Conservation (phyloP, 495 filamentous ascomycete genomes). For the Podospora bellae-mahoneyi region DNA sequence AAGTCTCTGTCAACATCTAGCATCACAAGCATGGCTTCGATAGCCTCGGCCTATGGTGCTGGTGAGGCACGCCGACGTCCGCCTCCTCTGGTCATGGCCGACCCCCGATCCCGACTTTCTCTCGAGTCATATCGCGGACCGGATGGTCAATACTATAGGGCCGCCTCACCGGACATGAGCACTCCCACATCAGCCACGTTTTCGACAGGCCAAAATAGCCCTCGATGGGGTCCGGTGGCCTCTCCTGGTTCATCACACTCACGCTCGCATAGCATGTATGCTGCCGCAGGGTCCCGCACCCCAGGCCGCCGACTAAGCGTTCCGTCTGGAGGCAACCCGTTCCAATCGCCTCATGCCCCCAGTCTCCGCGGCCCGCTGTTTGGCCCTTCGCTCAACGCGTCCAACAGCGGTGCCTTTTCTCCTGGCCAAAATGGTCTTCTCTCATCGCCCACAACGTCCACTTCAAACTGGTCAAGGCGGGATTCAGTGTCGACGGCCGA, state of each 20-base stretch:
- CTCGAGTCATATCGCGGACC: conserved; percentile 58
- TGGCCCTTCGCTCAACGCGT: conserved; percentile 47
- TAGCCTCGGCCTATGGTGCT: conserved; percentile 64
- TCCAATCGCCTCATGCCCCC: conserved; percentile 60
- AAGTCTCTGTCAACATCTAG: conserved; percentile 83
- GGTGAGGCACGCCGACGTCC: conserved; percentile 67
- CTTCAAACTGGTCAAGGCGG: conserved; percentile 58
- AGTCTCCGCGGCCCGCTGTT: conserved; percentile 58
- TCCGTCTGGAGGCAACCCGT: conserved; percentile 70
- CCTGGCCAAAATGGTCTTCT: conserved; percentile 51
- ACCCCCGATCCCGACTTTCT: conserved; percentile 58
- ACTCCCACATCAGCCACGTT: conserved; percentile 73
- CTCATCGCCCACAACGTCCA: conserved; percentile 67
- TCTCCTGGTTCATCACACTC: conserved; percentile 68
- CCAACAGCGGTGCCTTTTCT: conserved; percentile 55
- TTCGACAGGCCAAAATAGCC: conserved; percentile 68
- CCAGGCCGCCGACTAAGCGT: conserved; percentile 77
- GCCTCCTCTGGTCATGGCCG: conserved; percentile 81
- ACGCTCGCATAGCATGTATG: conserved; percentile 63
- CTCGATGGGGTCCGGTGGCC: conserved; percentile 61
- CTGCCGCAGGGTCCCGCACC: conserved; percentile 52
- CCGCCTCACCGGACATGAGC: conserved; percentile 67
- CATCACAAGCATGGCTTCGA: conserved; percentile 59
- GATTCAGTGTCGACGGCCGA: conserved; percentile 62
- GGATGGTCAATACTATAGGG: conserved; percentile 53